Evolutionary conservation across 2,329 filamentous ascomycete genomes (phyloP).

Genomic region (Colletotrichum ledebouriae): DNA sequence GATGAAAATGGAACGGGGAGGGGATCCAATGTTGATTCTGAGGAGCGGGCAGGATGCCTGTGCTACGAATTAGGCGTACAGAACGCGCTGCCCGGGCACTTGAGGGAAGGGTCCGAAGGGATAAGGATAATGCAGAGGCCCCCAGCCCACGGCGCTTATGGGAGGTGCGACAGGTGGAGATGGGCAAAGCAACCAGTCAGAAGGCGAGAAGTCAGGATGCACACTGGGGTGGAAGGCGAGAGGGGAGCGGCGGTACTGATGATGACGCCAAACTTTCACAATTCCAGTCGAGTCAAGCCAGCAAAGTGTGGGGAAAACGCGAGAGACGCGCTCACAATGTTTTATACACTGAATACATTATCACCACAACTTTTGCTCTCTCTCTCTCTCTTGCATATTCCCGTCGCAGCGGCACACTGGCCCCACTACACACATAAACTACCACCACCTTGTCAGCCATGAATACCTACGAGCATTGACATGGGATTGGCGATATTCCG

Average conservation of each 20-base stretch:
- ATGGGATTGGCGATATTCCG: slow-evolving; percentile 18
- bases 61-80: background rate
- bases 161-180: slow-evolving; percentile 38
- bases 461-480: background rate
- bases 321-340: slow-evolving; percentile 24
- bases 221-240: slow-evolving; percentile 2
- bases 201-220: background rate
- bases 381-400: background rate
- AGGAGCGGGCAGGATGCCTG: background rate
- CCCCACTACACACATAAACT: slow-evolving; percentile 31
- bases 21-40: slow-evolving; percentile 27
- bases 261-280: slow-evolving; percentile 41
- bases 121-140: slow-evolving; percentile 24
- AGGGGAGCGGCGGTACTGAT: slow-evolving; percentile 10
- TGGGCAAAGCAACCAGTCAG: slow-evolving; percentile 15
- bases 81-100: too few species aligned
- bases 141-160: slow-evolving; percentile 38
- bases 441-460: slow-evolving; percentile 14
- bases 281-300: background rate
- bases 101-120: slow-evolving; percentile 13
- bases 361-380: too few species aligned
- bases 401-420: background rate
- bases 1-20: slow-evolving; percentile 22
- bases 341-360: slow-evolving; percentile 21
- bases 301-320: slow-evolving; percentile 33